These are phyloP conservation scores for Arthrobotrys conoides DNA, from an alignment of 2,329 filamentous ascomycete species.

Conservation along the genomic window DNA sequence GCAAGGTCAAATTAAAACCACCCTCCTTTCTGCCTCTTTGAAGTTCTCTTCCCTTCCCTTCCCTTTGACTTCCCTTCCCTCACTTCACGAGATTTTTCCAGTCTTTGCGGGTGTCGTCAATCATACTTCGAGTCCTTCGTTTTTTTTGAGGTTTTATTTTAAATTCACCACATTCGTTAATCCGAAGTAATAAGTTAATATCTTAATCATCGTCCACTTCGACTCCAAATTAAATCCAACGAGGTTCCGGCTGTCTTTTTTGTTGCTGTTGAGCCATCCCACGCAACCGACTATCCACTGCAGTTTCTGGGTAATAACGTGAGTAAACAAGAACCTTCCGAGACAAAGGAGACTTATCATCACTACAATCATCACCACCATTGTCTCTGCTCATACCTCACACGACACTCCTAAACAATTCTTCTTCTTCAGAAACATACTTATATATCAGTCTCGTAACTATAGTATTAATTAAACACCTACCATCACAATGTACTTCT, in stretches of 20 bases:
- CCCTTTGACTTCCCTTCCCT: slow-evolving; percentile 22
- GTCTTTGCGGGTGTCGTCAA: slow-evolving; percentile 23
- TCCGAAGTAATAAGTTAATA: slow-evolving; percentile 43
- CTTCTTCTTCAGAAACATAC: not conserved
- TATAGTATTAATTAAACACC: not conserved
- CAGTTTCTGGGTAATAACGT: slow-evolving; percentile 11
- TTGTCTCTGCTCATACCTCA: not conserved
- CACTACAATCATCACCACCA: not conserved
- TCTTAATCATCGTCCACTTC: slow-evolving; percentile 26
- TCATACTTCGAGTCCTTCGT: slow-evolving; percentile 45
- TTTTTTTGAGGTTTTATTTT: slow-evolving; percentile 26
- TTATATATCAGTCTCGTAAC: no score
- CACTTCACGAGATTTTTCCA: slow-evolving; percentile 44
- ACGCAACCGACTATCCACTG: slow-evolving; percentile 6
- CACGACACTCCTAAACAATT: not conserved
- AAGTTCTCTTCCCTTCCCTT: slow-evolving; percentile 7
- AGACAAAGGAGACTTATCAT: not conserved
- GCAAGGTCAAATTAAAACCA: slow-evolving; percentile 56
- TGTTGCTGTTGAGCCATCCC: no score
- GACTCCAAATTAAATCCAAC: slow-evolving; percentile 11
- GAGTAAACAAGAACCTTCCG: slow-evolving; percentile 5
- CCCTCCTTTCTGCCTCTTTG: slow-evolving; percentile 30
- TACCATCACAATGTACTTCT: slow-evolving; percentile 46
- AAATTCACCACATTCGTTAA: slow-evolving; percentile 53
- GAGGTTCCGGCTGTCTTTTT: slow-evolving; percentile 12